Evolutionary conservation across 108 stramenopile genomes (phyloP).

Genomic region (Aurantiochytrium sp.): DNA sequence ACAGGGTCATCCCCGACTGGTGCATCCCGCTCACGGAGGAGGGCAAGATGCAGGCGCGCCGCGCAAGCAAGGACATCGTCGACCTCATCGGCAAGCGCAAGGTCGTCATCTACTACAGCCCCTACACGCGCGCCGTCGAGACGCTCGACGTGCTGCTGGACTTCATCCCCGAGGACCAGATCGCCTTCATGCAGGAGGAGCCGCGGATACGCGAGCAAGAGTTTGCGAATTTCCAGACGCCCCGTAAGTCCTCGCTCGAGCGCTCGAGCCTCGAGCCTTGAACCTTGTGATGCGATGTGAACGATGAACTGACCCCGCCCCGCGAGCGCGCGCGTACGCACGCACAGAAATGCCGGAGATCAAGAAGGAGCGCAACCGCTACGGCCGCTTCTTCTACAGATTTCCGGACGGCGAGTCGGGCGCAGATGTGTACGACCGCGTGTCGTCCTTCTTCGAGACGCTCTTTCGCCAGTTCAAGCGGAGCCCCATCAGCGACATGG

Average conservation of each 20-base stretch:
- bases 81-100: background rate
- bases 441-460: conserved; percentile 65
- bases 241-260: conserved; percentile 34
- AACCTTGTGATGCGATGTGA: too few species aligned
- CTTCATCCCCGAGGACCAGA: background rate
- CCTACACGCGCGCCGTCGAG: background rate
- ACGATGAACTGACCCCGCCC: background rate
- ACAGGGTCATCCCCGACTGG: conserved; percentile 10
- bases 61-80: background rate
- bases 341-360: conserved; percentile 49
- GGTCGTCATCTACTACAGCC: conserved; percentile 6
- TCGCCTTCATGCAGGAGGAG: conserved; percentile 63
- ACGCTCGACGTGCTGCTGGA: background rate
- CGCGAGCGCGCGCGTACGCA: conserved; percentile 28
- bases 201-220: conserved; percentile 72
- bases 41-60: background rate
- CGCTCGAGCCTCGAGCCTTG: too few species aligned
- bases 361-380: conserved; percentile 55
- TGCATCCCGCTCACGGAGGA: background rate
- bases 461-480: conserved; percentile 63
- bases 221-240: conserved; percentile 74
- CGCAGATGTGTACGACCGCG: conserved; percentile 57
- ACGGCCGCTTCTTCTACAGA: conserved; percentile 60
- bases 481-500: background rate
- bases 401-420: conserved; percentile 62